Evolutionary conservation across 2,329 filamentous ascomycete species (phyloP).

Genomic region (Diaporthe batatas): DNA sequence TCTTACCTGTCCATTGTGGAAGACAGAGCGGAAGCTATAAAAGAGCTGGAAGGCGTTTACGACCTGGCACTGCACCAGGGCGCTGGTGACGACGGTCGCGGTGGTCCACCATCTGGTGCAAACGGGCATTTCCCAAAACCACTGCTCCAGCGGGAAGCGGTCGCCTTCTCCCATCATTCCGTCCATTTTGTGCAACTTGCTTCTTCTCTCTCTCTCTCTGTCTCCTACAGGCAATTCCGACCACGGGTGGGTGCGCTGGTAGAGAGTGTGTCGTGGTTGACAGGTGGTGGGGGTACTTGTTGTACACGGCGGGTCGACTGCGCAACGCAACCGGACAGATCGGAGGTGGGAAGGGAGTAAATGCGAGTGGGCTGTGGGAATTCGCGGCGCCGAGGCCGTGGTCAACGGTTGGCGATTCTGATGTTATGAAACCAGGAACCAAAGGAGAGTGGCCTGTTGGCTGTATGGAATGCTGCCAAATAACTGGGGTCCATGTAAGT

Average conservation of each 20-base stretch:
- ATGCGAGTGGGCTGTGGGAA: constrained; percentile 16
- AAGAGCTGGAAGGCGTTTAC: constrained; percentile 95
- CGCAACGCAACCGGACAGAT: constrained; percentile 21
- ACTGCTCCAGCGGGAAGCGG: constrained; percentile 88
- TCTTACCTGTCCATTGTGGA: constrained; percentile 88
- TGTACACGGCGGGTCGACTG: constrained; percentile 9
- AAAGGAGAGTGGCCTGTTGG: background rate
- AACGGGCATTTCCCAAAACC: constrained; percentile 99
- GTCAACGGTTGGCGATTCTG: background rate
- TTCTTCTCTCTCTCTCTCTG: background rate
- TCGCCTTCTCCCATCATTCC: constrained; percentile 71
- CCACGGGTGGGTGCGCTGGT: constrained; percentile 13
- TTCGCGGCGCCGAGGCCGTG: constrained; percentile 18
- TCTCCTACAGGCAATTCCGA: background rate
- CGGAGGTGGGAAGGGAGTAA: constrained; percentile 5
- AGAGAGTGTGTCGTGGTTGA: constrained; percentile 5
- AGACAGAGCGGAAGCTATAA: constrained; percentile 94
- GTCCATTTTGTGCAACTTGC: constrained; percentile 59
- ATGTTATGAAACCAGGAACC: background rate
- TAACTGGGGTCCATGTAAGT: background rate
- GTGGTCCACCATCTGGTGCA: constrained; percentile 98
- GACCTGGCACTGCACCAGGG: constrained; percentile 92
- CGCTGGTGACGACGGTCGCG: constrained; percentile 87
- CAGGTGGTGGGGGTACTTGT: background rate
- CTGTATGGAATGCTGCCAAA: constrained; percentile 2